Base-by-base conservation (phyloP, 2,329 filamentous ascomycete genomes). In the Colletotrichum caudatum region DNA sequence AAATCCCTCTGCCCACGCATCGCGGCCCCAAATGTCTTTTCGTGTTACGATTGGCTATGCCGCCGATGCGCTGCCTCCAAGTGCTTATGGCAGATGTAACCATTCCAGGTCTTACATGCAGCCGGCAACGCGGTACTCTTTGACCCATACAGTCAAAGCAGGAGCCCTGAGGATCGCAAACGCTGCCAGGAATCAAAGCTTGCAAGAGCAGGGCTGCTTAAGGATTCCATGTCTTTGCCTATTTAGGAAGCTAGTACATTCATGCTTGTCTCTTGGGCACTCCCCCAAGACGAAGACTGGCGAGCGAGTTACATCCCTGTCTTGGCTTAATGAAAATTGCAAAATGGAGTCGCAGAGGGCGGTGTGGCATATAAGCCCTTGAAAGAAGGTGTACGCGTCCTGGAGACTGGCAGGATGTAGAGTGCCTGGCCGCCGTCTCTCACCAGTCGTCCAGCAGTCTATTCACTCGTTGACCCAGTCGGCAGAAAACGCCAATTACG, bases 21-120 rank as follows among this genome's bases (percentile, higher is more conserved):
- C 12, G 44, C n/a, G 37, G 39, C n/a, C 26, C 46, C 6, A 35
- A 33, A 29, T 12, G 5, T 5, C 11, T 26, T 8, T 26, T 39
- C n/a, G 57, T 48, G 46, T 35, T 50, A 12, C 23, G 48, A 71
- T 69, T 71, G 69, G 69, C 37, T 37, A 20, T 39, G 5, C 18
- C 9, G 9, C 37, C 53, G 50, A 63, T 26, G 39, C 16, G 64
- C 53, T 33, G 46, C n/a, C 29, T 23, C 48, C 54, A 71, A 71
- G 69, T 64, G 69, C 69, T 71, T 71, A 71, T 69, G 65, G 59
- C 65, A 68, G 65, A 71, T 71, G 65, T 56, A 64, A 71, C 58
- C 69, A n/a, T 46, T 57, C 41, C 41, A 51, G 67, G 54, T 60
- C 69, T 64, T 48, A 71, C 68, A 35, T 69, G 69, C 69, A 71